Conservation (phyloP, 768 basidiomycete species). For the Naganishia friedmannii region DNA sequence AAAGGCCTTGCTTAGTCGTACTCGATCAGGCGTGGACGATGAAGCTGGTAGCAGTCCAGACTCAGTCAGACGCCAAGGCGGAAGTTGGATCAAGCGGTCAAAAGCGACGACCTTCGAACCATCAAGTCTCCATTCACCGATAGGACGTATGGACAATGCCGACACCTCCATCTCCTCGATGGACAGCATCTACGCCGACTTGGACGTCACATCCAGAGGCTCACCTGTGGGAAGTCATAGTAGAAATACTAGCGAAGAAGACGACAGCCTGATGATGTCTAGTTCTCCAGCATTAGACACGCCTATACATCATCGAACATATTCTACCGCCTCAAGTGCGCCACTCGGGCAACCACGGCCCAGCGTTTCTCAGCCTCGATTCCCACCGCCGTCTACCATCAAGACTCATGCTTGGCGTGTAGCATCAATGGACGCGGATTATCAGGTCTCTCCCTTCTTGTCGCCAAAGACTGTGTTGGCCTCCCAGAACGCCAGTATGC, state of each 20-base stretch:
- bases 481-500: background rate
- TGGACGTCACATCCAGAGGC: constrained; percentile 5
- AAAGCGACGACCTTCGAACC: constrained; percentile 25
- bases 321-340: background rate
- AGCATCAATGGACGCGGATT: constrained; percentile 20
- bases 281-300: constrained; percentile 30
- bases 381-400: constrained; percentile 19
- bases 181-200: constrained; percentile 17
- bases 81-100: constrained; percentile 34
- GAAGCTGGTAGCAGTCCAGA: constrained; percentile 26
- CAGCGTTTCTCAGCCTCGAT: constrained; percentile 15
- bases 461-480: constrained; percentile 9
- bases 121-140: background rate
- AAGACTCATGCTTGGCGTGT: constrained; percentile 22
- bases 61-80: constrained; percentile 24
- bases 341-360: background rate
- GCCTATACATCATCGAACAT: constrained; percentile 19
- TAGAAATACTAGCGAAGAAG: constrained; percentile 18
- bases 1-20: constrained; percentile 23
- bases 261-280: constrained; percentile 23
- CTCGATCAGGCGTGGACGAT: constrained; percentile 25
- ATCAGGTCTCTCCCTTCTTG: constrained; percentile 20
- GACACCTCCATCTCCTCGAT: constrained; percentile 13
- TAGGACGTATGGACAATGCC: background rate
- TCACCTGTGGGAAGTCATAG: constrained; percentile 11